Evolutionary conservation across 805 yeast species (phyloP).

Genomic region (Saturnispora mendoncae): DNA sequence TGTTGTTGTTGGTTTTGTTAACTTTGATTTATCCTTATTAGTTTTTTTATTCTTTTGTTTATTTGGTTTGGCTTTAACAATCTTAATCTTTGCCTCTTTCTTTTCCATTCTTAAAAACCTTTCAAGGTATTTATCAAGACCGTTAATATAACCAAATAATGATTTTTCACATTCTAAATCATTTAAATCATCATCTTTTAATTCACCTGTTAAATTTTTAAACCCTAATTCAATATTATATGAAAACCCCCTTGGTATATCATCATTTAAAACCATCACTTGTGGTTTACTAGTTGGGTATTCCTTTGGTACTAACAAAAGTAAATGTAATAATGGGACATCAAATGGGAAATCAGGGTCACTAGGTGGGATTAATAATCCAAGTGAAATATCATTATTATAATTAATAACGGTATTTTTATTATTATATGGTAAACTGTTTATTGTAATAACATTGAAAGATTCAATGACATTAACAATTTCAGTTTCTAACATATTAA

Average conservation of each 20-base stretch:
- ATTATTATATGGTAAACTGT: slow-evolving; percentile 20
- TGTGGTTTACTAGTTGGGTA: slow-evolving; percentile 48
- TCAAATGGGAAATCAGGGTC: slow-evolving; percentile 73
- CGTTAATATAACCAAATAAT: slow-evolving; percentile 43
- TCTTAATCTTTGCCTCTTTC: slow-evolving; percentile 46
- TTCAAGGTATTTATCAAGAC: slow-evolving; percentile 53
- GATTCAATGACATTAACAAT: slow-evolving; percentile 4
- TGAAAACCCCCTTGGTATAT: slow-evolving; percentile 62
- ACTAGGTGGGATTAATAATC: slow-evolving; percentile 43
- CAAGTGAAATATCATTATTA: slow-evolving; percentile 29
- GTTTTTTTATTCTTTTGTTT: slow-evolving; percentile 17
- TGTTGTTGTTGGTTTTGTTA: slow-evolving; percentile 2
- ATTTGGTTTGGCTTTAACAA: slow-evolving; percentile 29
- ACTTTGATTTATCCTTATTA: slow-evolving; percentile 5
- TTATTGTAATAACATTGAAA: slow-evolving; percentile 24
- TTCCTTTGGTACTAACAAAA: slow-evolving; percentile 43
- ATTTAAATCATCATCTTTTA: slow-evolving; percentile 28
- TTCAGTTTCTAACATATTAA: slow-evolving; percentile 1
- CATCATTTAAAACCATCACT: slow-evolving; percentile 51
- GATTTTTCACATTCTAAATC: slow-evolving; percentile 16
- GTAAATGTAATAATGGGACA: slow-evolving; percentile 41
- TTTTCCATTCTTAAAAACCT: slow-evolving; percentile 49
- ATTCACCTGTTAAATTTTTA: slow-evolving; percentile 19
- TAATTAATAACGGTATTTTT: slow-evolving; percentile 1
- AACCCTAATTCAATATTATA: slow-evolving; percentile 63